These are phyloP conservation scores for Corrigiola litoralis DNA, from an alignment of 179 eudicot species.

Conservation along the genomic window DNA sequence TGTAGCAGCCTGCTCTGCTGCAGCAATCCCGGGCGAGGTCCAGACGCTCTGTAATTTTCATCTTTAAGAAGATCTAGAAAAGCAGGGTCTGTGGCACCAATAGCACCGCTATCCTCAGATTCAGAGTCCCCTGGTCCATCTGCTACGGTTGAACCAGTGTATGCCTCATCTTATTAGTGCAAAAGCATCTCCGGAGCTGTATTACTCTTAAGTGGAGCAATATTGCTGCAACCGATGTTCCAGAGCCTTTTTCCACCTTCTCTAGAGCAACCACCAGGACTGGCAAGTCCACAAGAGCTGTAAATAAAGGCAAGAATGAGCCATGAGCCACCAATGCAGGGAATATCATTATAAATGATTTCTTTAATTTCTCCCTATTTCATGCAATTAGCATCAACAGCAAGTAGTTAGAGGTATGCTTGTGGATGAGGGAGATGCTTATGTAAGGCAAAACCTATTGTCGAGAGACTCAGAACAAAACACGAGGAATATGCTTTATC, in stretches of 20 bases:
- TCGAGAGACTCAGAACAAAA: no score
- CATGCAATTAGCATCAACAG: constrained; percentile 90
- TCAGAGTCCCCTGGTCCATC: constrained; percentile 97
- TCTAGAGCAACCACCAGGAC: constrained; percentile 96
- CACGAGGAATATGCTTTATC: no score
- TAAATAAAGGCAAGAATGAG: constrained; percentile 83
- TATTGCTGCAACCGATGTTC: constrained; percentile 80
- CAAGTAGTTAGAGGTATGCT: no score
- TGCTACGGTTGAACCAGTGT: constrained; percentile 95
- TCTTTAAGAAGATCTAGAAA: constrained; percentile 97
- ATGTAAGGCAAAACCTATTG: no score
- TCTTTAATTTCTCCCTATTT: constrained; percentile 85
- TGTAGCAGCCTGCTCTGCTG: constrained; percentile 65
- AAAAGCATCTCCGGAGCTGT: constrained; percentile 98
- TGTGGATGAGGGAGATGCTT: no score
- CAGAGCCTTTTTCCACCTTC: constrained; percentile 87
- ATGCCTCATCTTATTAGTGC: constrained; percentile 99
- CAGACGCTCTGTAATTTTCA: constrained; percentile 95
- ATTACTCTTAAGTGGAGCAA: constrained; percentile 94
- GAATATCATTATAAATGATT: constrained; percentile 59
- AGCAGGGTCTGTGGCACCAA: constrained; percentile 83
- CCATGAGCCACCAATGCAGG: constrained; percentile 82
- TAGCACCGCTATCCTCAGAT: constrained; percentile 78
- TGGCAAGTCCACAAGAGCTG: constrained; percentile 66
- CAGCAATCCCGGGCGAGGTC: constrained; percentile 79